These are phyloP conservation scores for Aureobasidium sp. DNA, from an alignment of 2,329 filamentous ascomycete species.

Conservation along the genomic window DNA sequence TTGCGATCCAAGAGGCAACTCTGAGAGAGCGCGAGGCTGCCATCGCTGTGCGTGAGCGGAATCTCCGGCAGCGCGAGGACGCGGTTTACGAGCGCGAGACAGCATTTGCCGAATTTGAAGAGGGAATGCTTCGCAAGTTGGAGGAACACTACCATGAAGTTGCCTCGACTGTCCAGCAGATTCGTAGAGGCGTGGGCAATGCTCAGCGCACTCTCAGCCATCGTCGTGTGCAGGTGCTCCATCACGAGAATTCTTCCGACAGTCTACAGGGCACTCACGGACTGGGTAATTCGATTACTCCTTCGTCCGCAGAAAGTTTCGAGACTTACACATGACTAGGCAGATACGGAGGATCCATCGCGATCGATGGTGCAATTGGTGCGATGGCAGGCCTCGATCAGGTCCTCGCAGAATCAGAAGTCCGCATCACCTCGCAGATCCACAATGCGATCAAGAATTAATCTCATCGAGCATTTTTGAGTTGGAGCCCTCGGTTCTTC, in stretches of 20 bases:
- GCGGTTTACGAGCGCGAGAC: background rate
- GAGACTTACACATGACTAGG: background rate
- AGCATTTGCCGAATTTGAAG: background rate
- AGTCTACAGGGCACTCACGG: background rate
- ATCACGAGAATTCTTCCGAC: background rate
- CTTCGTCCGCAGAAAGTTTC: no score
- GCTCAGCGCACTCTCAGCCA: slow-evolving; percentile 2
- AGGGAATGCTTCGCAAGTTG: background rate
- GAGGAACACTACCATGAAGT: background rate
- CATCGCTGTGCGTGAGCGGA: background rate
- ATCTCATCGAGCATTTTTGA: no score
- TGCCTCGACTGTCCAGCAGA: background rate
- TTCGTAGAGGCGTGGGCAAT: background rate
- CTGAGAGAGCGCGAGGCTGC: background rate
- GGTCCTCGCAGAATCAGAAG: background rate
- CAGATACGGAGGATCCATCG: slow-evolving; percentile 3
- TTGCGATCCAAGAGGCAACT: background rate
- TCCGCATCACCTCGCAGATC: background rate
- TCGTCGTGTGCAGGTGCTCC: slow-evolving; percentile 7
- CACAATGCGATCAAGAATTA: background rate
- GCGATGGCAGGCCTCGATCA: background rate
- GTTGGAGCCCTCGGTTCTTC: no score
- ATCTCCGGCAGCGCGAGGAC: no score
- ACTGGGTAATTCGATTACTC: background rate
- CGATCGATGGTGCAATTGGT: slow-evolving; percentile 14